Conservation (phyloP, 768 basidiomycete species). For the Panellus pusillus region DNA sequence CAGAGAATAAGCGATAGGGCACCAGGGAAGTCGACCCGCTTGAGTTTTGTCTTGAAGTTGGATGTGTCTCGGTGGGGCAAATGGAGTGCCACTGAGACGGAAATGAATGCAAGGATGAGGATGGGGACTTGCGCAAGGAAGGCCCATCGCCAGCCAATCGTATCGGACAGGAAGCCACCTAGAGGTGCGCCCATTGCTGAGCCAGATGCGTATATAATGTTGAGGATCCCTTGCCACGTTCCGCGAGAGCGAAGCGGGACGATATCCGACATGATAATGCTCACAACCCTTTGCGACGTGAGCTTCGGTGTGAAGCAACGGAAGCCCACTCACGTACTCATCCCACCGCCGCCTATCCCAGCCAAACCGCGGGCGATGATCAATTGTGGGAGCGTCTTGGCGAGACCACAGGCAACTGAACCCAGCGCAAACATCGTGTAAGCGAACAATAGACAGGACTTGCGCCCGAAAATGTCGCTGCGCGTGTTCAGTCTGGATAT, state of each 20-base stretch:
- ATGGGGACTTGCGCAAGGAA: slow-evolving; percentile 64
- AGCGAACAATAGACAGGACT: slow-evolving; percentile 55
- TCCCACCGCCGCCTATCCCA: slow-evolving; percentile 63
- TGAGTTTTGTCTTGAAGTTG: slow-evolving; percentile 51
- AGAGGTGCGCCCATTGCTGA: slow-evolving; percentile 61
- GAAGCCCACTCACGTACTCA: slow-evolving; percentile 50
- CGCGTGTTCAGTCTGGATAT: not conserved
- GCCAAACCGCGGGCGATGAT: slow-evolving; percentile 53
- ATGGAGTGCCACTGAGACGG: slow-evolving; percentile 55
- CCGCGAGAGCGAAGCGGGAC: slow-evolving; percentile 62
- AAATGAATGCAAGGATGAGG: slow-evolving; percentile 49
- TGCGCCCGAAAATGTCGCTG: slow-evolving; percentile 65
- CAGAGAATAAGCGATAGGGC: slow-evolving; percentile 55
- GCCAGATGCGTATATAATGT: slow-evolving; percentile 60
- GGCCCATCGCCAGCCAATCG: slow-evolving; percentile 68
- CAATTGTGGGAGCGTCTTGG: slow-evolving; percentile 54
- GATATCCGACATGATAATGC: slow-evolving; percentile 67
- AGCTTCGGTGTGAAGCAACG: not conserved
- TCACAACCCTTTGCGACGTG: slow-evolving; percentile 44
- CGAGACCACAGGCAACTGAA: slow-evolving; percentile 52
- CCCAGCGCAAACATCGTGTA: slow-evolving; percentile 56
- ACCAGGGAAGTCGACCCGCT: slow-evolving; percentile 63
- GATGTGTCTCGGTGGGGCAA: slow-evolving; percentile 44
- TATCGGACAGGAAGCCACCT: slow-evolving; percentile 63
- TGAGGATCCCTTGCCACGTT: slow-evolving; percentile 72